Evolutionary conservation across 2,329 filamentous ascomycete genomes (phyloP).

Genomic region (Fusarium marasasianum): DNA sequence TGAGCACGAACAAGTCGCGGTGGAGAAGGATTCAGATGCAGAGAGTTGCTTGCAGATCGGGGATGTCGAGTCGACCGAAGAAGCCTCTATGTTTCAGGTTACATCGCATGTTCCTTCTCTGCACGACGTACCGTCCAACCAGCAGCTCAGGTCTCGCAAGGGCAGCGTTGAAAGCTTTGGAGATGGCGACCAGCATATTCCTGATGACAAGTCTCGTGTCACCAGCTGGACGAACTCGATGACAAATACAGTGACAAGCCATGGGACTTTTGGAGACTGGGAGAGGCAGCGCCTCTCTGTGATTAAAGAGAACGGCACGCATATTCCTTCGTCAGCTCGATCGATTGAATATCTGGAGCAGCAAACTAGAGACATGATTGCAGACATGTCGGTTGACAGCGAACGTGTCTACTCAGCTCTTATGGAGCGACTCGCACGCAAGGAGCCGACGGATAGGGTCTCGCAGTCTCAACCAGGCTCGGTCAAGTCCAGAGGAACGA

Average conservation of each 20-base stretch:
- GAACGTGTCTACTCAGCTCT: conserved; percentile 71
- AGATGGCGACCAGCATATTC: conserved; percentile 51
- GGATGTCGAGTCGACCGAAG: conserved; percentile 49
- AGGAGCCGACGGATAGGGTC: conserved; percentile 27
- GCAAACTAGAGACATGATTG: conserved; percentile 32
- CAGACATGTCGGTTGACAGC: conserved; percentile 57
- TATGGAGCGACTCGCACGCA: conserved; percentile 63
- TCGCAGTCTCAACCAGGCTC: neutral
- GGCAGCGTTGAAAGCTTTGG: conserved; percentile 64
- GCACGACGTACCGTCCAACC: conserved; percentile 56
- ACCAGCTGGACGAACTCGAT: conserved; percentile 78
- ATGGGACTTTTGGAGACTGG: conserved; percentile 53
- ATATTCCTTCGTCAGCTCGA: conserved; percentile 51
- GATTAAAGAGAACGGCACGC: conserved; percentile 65
- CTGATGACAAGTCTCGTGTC: conserved; percentile 69
- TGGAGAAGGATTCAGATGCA: conserved; percentile 37
- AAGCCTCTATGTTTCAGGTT: conserved; percentile 59
- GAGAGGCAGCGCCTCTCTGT: conserved; percentile 69
- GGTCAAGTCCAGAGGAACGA: neutral
- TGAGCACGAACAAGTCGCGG: neutral
- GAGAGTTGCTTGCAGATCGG: conserved; percentile 48
- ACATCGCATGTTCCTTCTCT: conserved; percentile 61
- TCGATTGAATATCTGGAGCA: conserved; percentile 24
- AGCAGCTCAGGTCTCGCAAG: conserved; percentile 61
- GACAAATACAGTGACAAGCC: conserved; percentile 61